Percentiles rank a stretch among this genome's conserved stretches.
phyloP scores from a whole-genome alignment of 2,329 filamentous ascomycete genomes.

The Periglandula ipomoeae region DNA sequence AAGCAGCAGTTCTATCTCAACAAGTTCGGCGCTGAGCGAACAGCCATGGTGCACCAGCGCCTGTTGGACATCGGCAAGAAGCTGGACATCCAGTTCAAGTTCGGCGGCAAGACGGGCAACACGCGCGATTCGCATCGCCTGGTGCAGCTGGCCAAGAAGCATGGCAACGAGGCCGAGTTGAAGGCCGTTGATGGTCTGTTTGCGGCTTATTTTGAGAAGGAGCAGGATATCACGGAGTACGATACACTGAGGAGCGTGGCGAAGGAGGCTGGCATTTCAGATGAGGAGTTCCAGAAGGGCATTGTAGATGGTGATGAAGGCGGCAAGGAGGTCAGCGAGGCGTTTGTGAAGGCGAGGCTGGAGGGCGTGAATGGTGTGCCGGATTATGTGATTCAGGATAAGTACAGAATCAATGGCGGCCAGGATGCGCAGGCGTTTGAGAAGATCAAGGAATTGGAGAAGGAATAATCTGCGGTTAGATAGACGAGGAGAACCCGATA shows the following conservation, averaged over 20 bases:
- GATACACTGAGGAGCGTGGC: slow-evolving; percentile 27
- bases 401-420: slow-evolving; percentile 59
- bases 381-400: slow-evolving; percentile 61
- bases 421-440: slow-evolving; percentile 58
- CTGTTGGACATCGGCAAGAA: slow-evolving; percentile 21
- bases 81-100: slow-evolving; percentile 36
- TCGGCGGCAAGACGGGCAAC: slow-evolving; percentile 39
- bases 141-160: slow-evolving; percentile 37
- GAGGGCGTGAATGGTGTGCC: slow-evolving; percentile 55
- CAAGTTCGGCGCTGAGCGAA: slow-evolving; percentile 56
- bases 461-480: not conserved
- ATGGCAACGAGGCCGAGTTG: slow-evolving; percentile 44
- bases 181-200: slow-evolving; percentile 40
- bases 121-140: slow-evolving; percentile 38
- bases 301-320: slow-evolving; percentile 41
- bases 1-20: slow-evolving; percentile 29
- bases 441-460: slow-evolving; percentile 32
- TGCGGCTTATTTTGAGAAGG: slow-evolving; percentile 32
- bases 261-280: slow-evolving; percentile 36
- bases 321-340: slow-evolving; percentile 23
- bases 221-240: slow-evolving; percentile 33
- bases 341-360: slow-evolving; percentile 18
- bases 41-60: slow-evolving; percentile 24
- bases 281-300: slow-evolving; percentile 23
- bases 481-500: not conserved